Percentiles rank a stretch among this genome's conserved stretches.
Conservation (phyloP, 495 filamentous ascomycete species). For the Opeltia flavorubescens region DNA sequence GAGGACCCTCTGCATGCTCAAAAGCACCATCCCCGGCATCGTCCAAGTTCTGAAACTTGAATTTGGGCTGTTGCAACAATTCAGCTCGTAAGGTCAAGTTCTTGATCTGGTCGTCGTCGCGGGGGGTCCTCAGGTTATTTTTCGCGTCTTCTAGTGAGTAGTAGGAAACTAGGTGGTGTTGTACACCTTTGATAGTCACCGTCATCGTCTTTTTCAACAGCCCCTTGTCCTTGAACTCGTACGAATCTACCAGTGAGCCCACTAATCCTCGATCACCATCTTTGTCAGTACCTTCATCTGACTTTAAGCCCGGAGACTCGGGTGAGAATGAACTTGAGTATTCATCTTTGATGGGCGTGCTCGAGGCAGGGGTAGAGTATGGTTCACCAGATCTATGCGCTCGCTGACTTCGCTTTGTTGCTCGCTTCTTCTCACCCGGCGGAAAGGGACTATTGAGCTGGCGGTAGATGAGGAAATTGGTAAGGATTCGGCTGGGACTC, state of each 20-base stretch:
- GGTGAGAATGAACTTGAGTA: constrained; percentile 24
- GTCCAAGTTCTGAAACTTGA: constrained; percentile 49
- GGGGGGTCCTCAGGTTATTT: constrained; percentile 44
- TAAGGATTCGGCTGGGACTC: constrained; percentile 81
- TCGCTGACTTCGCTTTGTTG: constrained; percentile 53
- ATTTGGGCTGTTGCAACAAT: constrained; percentile 52
- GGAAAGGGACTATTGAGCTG: constrained; percentile 71
- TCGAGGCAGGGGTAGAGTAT: constrained; percentile 29
- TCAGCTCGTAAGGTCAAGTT: constrained; percentile 42
- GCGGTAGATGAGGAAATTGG: constrained; percentile 82
- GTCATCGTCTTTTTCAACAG: constrained; percentile 89
- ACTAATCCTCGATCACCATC: constrained; percentile 55
- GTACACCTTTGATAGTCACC: constrained; percentile 50
- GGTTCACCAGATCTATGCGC: constrained; percentile 31
- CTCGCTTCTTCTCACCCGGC: constrained; percentile 79
- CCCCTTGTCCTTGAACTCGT: constrained; percentile 72
- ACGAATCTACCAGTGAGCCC: constrained; percentile 74
- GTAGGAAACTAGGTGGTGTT: constrained; percentile 79
- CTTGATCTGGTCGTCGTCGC: constrained; percentile 38
- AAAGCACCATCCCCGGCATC: constrained; percentile 30
- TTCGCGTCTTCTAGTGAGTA: constrained; percentile 67
- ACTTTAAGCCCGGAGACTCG: constrained; percentile 31
- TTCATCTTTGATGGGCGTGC: constrained; percentile 24
- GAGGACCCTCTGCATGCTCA: constrained; percentile 29
- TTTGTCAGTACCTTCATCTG: constrained; percentile 28